A percentile compares a stretch with the other conserved stretches of the same genome.
Evolutionary conservation across 176 grass and related monocot genomes (phyloP).

Genomic region (Neostapfia colusana): DNA sequence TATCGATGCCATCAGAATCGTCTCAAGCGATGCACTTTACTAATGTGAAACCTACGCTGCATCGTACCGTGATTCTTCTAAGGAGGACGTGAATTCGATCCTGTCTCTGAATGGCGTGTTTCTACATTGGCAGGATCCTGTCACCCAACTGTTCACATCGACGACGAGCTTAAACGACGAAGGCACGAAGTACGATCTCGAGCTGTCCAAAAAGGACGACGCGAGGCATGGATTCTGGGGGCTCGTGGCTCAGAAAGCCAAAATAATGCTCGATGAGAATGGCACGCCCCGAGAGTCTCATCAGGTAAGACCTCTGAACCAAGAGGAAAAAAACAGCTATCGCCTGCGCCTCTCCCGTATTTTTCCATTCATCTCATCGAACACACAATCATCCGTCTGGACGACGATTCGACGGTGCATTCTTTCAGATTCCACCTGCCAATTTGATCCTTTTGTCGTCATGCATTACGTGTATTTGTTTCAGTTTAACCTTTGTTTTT

Average conservation of each 20-base stretch:
- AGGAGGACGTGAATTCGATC: background rate
- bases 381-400: too few relatives aligned
- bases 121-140: conserved; percentile 31
- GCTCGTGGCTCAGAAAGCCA: conserved; percentile 63
- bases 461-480: background rate
- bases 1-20: too few relatives aligned
- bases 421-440: background rate
- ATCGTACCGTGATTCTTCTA: too few relatives aligned
- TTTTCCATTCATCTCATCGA: too few relatives aligned
- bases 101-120: background rate
- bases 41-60: too few relatives aligned
- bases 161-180: conserved; percentile 37
- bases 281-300: conserved; percentile 30
- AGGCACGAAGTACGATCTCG: conserved; percentile 13
- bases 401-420: too few relatives aligned
- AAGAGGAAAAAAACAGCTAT: too few relatives aligned
- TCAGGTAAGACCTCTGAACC: conserved; percentile 35
- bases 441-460: background rate
- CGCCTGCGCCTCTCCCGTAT: too few relatives aligned
- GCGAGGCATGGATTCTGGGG: conserved; percentile 64
- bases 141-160: conserved; percentile 50
- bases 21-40: too few relatives aligned
- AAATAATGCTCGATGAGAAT: conserved; percentile 68
- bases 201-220: conserved; percentile 18
- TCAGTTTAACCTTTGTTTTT: background rate